These are phyloP conservation scores for Vararia minispora DNA, from an alignment of 768 basidiomycete species.

Conservation along the genomic window DNA sequence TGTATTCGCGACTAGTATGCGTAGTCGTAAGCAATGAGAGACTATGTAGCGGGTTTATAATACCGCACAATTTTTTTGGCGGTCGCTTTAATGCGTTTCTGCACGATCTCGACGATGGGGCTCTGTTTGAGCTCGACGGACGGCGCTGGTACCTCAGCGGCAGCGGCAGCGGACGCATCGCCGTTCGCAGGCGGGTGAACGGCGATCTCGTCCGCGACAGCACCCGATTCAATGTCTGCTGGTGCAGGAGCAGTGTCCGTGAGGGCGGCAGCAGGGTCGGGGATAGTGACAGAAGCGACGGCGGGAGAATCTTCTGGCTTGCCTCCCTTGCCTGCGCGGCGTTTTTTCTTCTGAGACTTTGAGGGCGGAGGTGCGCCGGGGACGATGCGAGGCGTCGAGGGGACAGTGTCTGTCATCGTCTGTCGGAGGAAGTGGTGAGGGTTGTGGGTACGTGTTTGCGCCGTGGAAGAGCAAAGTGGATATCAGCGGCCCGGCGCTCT, in stretches of 20 bases:
- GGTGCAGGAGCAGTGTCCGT: conserved; percentile 7
- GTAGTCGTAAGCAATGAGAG: conserved; percentile 4
- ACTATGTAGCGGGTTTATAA: too few relatives aligned
- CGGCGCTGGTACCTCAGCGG: conserved; percentile 28
- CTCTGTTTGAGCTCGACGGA: conserved; percentile 43
- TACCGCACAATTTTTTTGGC: conserved; percentile 80
- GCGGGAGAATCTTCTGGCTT: conserved; percentile 26
- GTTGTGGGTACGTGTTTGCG: neutral
- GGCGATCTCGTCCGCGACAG: conserved; percentile 4
- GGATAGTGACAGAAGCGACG: conserved; percentile 12
- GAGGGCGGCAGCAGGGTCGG: conserved; percentile 10
- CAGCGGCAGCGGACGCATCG: conserved; percentile 2
- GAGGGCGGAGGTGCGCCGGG: conserved; percentile 72
- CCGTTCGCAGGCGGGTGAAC: conserved; percentile 10
- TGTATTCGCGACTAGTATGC: conserved; percentile 54
- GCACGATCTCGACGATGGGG: conserved; percentile 68
- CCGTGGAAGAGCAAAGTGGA: too few relatives aligned
- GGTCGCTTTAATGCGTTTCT: conserved; percentile 66
- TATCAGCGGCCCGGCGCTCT: too few relatives aligned
- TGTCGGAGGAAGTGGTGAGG: neutral
- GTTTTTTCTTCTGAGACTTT: conserved; percentile 61
- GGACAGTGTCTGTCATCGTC: conserved; percentile 27
- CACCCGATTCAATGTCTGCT: conserved; percentile 8
- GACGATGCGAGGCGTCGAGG: conserved; percentile 42
- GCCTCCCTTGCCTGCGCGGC: conserved; percentile 37